Base-by-base conservation (phyloP, 2,329 filamentous ascomycete species). In the Stachybotrys chlorohalonatus region DNA sequence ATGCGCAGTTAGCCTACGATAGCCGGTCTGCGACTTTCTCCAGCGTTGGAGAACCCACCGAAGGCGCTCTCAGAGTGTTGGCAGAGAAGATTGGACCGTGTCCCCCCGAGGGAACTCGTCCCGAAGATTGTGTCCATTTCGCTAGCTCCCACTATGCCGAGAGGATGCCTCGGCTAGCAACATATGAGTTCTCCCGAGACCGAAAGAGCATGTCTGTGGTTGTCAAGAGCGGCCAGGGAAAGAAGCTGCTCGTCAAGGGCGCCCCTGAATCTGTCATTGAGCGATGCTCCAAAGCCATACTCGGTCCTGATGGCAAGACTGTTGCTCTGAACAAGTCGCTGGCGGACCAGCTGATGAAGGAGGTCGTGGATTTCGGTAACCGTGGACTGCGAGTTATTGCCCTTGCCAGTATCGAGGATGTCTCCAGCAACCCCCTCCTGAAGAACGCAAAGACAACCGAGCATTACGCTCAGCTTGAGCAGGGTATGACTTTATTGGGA, bases 171-270 rank as follows among this genome's bases (percentile, higher is more conserved):
- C 84, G 87, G 47, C 79, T 96, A 55, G 87, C 92, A 8, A 96
- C 91, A 11, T 99, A 90, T 64, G 94, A 99, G 69, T 99, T 99
- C 74, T 97, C 94, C 1, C 86, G 94, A 63, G 94, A 99, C 72
- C 85, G 94, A 59, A 99, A 99, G 83, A 97, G 93, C 73, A 99
- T 99, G 94, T 99, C 94, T 51, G 95, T 99, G 42, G 76, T 97
- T 56, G 90, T 95, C 58, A 81, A 87, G 60, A 80, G 81, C 54
- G 86, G 82, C 54, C 77, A 79, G 52, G 73, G 84, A 53, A 84
- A 94, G 74, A 91, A 87, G 69, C 84, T 99, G 11, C 81, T 99
- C 51, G 92, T 99, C 61, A 99, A 99, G 75, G 94, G 94, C 64
- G 94, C 95, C 17, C 94, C 94, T 6, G 94, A 99, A 72, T 90